Base-by-base conservation (phyloP, 371 early-diverging fungal genomes). In the Spraguea lophii region DNA sequence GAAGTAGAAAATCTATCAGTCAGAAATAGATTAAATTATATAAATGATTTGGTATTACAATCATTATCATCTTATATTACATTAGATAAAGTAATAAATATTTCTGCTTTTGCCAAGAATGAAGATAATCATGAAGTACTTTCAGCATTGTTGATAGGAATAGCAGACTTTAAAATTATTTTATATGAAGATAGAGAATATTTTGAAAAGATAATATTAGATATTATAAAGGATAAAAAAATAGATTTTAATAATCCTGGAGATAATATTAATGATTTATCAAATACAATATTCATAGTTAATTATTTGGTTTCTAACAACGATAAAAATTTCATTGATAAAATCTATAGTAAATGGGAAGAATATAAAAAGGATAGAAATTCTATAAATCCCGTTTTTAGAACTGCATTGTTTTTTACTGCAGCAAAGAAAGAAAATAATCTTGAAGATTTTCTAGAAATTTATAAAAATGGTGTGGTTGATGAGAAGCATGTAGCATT, bases 401-500 rank as follows among this genome's bases (percentile, higher is more conserved):
- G 16, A 39, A 39, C 7, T 39, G 30, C 30, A 7, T 12, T 30
- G 4, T 30, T 7, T 12, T 7, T 16, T 39, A 7, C 21, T 19
- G 40, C 40, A 39, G 15, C 15, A 21, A 39, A 19, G 15, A 15
- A 39, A 15, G 40, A 39, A 15, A 16, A 16, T 9, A 15, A 3
- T 6, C 15, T 39, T 74, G 80, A 83, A 23, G 66, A 74, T 3
- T 71, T 84, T 32, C 66, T 80, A 42, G 74, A 76, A 27, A 74
- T 82, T 53, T 84, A 81, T 63, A 68, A 75, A 36, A 78, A 77
- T 12, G 50, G 58, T 22, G 73, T 73, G 21, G 66, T 72, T 1
- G 86, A 85, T 59, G 82, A 83, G 56, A 79, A 80, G 37, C 61
- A 82, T 54, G 73, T 76, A 4, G 84, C 84, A 2, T 74, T 88